phyloP scores from a whole-genome alignment of 2,329 filamentous ascomycete species.

The Cladosporium sp. region DNA sequence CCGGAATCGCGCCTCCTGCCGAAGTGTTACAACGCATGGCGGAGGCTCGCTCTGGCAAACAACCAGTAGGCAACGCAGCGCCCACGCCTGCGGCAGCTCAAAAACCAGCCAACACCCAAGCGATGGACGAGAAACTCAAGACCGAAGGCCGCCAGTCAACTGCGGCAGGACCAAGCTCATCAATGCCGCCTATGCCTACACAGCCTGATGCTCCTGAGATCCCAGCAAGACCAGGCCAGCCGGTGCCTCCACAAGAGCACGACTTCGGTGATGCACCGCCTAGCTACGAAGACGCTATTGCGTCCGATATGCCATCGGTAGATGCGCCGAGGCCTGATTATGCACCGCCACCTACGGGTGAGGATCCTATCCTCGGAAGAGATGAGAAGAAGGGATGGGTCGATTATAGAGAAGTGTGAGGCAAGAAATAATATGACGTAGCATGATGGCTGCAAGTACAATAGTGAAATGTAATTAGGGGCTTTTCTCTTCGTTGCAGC shows the following conservation, averaged over 20 bases:
- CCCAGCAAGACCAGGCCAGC: conserved; percentile 9
- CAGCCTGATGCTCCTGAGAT: background rate
- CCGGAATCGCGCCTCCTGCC: conserved; percentile 77
- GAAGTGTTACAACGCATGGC: conserved; percentile 67
- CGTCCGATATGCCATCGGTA: conserved; percentile 69
- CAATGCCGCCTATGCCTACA: background rate
- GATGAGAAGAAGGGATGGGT: conserved; percentile 13
- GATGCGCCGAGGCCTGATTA: conserved; percentile 69
- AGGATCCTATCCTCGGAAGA: conserved; percentile 21
- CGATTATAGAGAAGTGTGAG: conserved; percentile 8
- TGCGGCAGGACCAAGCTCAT: conserved; percentile 3
- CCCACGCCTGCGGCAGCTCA: background rate
- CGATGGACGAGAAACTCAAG: conserved; percentile 22
- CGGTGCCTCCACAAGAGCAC: background rate
- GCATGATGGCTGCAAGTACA: too few relatives aligned
- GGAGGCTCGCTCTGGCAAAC: conserved; percentile 21
- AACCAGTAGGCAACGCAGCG: conserved; percentile 15
- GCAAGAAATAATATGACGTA: background rate
- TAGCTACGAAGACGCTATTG: conserved; percentile 91
- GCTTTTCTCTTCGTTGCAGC: too few relatives aligned
- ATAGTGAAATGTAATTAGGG: too few relatives aligned
- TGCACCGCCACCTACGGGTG: conserved; percentile 36
- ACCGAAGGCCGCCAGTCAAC: conserved; percentile 21
- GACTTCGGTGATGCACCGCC: conserved; percentile 75
- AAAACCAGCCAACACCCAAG: background rate